Conservation (phyloP, 345 rosid genomes). For the Populus nigra region DNA sequence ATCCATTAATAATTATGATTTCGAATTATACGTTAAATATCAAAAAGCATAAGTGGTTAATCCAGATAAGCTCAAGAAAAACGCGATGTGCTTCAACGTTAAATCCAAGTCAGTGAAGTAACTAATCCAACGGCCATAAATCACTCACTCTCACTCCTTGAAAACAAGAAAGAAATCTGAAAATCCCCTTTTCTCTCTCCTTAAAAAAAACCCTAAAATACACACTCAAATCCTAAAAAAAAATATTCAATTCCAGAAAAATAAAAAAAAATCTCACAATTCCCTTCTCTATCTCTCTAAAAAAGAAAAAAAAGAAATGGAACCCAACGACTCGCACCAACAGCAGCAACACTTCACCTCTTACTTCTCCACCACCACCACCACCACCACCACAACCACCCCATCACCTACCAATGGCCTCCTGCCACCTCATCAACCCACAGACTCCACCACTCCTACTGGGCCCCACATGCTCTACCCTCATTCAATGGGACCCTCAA, state of each 20-base stretch:
- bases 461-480: constrained; percentile 45
- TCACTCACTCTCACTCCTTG: not conserved
- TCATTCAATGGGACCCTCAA: constrained; percentile 51
- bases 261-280: constrained; percentile 13
- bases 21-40: too few relatives aligned
- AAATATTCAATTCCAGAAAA: constrained; percentile 25
- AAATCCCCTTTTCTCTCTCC: not conserved
- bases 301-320: constrained; percentile 39
- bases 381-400: constrained; percentile 32
- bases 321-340: constrained; percentile 44
- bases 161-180: not conserved
- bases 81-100: not conserved
- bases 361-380: constrained; percentile 33
- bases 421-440: too few relatives aligned
- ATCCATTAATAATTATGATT: too few relatives aligned
- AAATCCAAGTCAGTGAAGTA: constrained; percentile 7
- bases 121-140: constrained; percentile 28
- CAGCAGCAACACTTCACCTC: constrained; percentile 41
- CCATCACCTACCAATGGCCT: constrained; percentile 7
- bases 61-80: not conserved
- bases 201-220: constrained; percentile 4
- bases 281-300: constrained; percentile 30
- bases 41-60: not conserved
- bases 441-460: not conserved
- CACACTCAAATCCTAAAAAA: not conserved